Base-by-base conservation (phyloP, 257 asterid genomes). In the Forsythia suspensa region DNA sequence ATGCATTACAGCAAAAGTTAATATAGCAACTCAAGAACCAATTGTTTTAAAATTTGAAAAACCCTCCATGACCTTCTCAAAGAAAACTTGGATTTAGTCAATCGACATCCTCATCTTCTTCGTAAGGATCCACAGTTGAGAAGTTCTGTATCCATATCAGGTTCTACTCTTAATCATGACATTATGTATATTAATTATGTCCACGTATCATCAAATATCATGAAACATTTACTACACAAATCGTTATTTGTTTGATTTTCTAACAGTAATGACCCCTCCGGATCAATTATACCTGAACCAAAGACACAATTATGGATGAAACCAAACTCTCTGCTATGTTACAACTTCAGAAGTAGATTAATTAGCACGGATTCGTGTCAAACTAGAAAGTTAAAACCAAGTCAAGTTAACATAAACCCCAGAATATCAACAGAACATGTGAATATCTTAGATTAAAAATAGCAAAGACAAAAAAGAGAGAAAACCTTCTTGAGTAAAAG, bases 401-500 rank as follows among this genome's bases (percentile, higher is more conserved):
- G 34, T 29, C 34, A 1, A 66, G 71, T 16, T 74, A 46, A 38
- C 4, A 20, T 36, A 46, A 48, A 39, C 37, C 37, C 36, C n/a
- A 48, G 38, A 73, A 74, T 20, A n/a, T 40, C 79, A 66, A 4
- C 40, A 38, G 13, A 36, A 71, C 48, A 39, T 65, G 11, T 1
- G 72, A 70, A 34, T 51, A n/a, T 48, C 52, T 43, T 48, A 51
- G 15, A 57, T 43, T 43, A 70, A 29, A 52, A 8, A 18, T n/a
- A n/a, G 21, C 24, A 24, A 21, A 18, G 61, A 73, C 5, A 20
- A 36, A 0, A 78, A 43, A 48, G 57, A 48, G 57, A 13, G 6
- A 74, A 44, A 81, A 93, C 98, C 99, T 95, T 89, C 99, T 92
- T 1, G 97, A 90, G 85, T 93, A 95, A 86, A 95, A 95, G 21